Evolutionary conservation across 345 rosid genomes (phyloP).

Genomic region (Gossypium raimondii): DNA sequence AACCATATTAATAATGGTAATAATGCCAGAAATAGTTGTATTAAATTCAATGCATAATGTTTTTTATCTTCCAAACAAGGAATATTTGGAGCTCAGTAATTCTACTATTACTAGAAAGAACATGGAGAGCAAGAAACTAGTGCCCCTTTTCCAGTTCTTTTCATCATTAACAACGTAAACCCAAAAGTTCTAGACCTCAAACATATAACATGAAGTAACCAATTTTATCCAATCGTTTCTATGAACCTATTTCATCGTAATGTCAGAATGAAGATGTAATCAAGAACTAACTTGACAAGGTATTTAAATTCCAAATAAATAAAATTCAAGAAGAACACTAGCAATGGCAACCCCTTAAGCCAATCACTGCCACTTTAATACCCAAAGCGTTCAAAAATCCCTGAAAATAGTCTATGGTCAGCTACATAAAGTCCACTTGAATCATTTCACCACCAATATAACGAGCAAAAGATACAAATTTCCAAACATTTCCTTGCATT

Average conservation of each 20-base stretch:
- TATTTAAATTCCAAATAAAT: neutral
- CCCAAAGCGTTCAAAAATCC: too few relatives aligned
- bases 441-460: neutral
- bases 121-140: neutral
- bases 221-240: too few relatives aligned
- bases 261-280: neutral
- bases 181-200: neutral
- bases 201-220: too few relatives aligned
- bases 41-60: neutral
- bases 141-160: neutral
- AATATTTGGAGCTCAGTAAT: neutral
- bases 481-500: neutral
- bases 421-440: neutral
- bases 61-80: neutral
- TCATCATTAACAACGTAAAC: neutral
- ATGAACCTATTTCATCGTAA: neutral
- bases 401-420: neutral
- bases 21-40: neutral
- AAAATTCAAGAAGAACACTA: neutral
- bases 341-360: neutral
- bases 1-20: constrained; percentile 3
- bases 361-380: neutral
- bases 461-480: neutral
- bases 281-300: neutral
- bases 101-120: neutral